Percentiles rank a stretch among this genome's conserved stretches.
phyloP scores from a whole-genome alignment of 2,329 filamentous ascomycete genomes.

The Juglanconis sp. region DNA sequence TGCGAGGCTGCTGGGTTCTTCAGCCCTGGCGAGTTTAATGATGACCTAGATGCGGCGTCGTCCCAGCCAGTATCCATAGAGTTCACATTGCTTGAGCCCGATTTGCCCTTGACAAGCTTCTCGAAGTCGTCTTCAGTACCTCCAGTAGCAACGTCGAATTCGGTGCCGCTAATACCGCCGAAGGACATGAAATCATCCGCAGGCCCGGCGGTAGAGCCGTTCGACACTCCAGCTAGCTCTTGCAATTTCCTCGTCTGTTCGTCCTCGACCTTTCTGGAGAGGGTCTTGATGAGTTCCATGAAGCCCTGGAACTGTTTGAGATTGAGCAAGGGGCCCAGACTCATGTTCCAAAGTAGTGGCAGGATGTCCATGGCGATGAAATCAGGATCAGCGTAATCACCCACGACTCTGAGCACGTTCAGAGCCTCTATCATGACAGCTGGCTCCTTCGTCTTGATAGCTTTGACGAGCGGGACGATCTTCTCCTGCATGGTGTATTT shows the following conservation, averaged over 20 bases:
- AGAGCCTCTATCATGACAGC: conserved; percentile 95
- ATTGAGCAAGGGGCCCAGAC: conserved; percentile 82
- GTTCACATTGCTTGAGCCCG: conserved; percentile 34
- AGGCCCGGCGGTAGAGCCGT: conserved; percentile 44
- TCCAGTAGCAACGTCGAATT: conserved; percentile 50
- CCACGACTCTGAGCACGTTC: conserved; percentile 79
- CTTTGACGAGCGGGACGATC: conserved; percentile 83
- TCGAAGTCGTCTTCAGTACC: conserved; percentile 76
- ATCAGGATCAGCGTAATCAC: conserved; percentile 77
- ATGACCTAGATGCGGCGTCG: conserved; percentile 27
- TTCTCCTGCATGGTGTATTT: conserved; percentile 99
- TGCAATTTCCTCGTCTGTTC: conserved; percentile 88
- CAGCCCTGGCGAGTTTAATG: conserved; percentile 31
- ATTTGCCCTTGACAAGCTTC: conserved; percentile 77
- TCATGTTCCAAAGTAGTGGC: conserved; percentile 88
- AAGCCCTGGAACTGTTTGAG: conserved; percentile 84
- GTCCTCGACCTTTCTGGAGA: conserved; percentile 78
- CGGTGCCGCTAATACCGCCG: conserved; percentile 61
- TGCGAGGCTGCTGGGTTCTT: conserved; percentile 28
- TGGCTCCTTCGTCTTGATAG: conserved; percentile 96
- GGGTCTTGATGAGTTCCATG: conserved; percentile 80
- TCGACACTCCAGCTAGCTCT: conserved; percentile 66
- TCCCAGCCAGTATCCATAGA: conserved; percentile 53
- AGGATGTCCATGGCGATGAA: conserved; percentile 90
- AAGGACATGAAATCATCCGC: conserved; percentile 70